A percentile compares a stretch with the other conserved stretches of the same genome.
Conservation (phyloP, 768 basidiomycete species). For the Suillus cothurnatus region DNA sequence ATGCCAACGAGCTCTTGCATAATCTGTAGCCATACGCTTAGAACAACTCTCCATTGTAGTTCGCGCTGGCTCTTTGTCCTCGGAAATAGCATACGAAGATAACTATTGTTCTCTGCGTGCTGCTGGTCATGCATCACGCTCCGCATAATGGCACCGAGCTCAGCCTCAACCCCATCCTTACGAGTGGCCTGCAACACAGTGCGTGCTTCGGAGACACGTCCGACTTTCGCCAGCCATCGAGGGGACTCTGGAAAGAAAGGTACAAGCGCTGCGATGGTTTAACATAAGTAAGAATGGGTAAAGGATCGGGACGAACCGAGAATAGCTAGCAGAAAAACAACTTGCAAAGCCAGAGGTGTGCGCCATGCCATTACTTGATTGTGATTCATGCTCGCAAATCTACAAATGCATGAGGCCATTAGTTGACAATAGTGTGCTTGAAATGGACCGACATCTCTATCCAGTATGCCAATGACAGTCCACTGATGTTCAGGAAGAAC, state of each 20-base stretch:
- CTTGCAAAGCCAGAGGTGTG: constrained; percentile 8
- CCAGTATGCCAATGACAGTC: constrained; percentile 11
- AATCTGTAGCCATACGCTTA: constrained; percentile 14
- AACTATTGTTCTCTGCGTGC: constrained; percentile 10
- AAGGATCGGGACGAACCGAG: constrained; percentile 6
- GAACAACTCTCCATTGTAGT: constrained; percentile 12
- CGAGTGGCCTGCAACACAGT: constrained; percentile 18
- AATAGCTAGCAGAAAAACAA: constrained; percentile 8
- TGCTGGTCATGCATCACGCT: constrained; percentile 10
- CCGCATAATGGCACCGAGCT: constrained; percentile 7
- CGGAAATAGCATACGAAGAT: constrained; percentile 12
- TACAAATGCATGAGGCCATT: neutral
- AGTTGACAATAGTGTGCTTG: neutral
- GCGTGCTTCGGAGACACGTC: constrained; percentile 23
- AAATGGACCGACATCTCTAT: constrained; percentile 8
- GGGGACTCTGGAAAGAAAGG: constrained; percentile 16
- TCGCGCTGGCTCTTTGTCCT: constrained; percentile 14
- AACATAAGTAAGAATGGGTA: neutral
- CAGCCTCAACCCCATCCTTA: constrained; percentile 7
- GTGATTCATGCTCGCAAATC: constrained; percentile 4
- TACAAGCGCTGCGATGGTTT: neutral
- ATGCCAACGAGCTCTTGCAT: constrained; percentile 16
- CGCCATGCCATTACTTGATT: constrained; percentile 12
- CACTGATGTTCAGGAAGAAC: constrained; percentile 11
- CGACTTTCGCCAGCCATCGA: constrained; percentile 24